Evolutionary conservation across 441 rosid species (phyloP), one percentile per base, ranked within the genome.

Genomic region (Lepidium campestre): DNA sequence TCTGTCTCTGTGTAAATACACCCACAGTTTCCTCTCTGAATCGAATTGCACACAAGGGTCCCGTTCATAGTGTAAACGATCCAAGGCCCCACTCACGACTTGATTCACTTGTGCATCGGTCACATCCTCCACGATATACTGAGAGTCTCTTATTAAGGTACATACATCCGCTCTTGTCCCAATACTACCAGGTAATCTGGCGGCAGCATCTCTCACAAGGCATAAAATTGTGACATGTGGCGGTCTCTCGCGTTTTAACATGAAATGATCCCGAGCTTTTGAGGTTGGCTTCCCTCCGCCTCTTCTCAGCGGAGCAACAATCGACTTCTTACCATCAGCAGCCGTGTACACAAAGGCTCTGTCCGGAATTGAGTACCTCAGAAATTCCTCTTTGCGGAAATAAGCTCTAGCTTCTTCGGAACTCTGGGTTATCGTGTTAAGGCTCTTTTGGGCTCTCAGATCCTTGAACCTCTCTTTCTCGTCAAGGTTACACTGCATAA

Each of bases 131-230:
- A 92, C 95, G 29, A 87, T 72, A 66, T 80, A 95, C 68, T 92
- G 98, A 10, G 98, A 95, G 71, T 95, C 99, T 62, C 98, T 79
- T 53, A 95, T 90, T 80, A 95, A 78, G 37, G 97, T 90, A 68
- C 99, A 95, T 55, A 95, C 99, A 86, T 95, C 99, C 49, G 99
- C 99, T 66, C 99, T 89, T 25, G 99, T 95, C 73, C 99, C 99
- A 70, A 95, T 95, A 78, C 96, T 87, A 62, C 98, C 87, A 31
- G 99, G 99, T 83, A 95, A 79, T 73, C 98, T 84, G 71, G 99
- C 73, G 53, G 99, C 98, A 19, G 99, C 97, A 77, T 95, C 99
- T 84, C 99, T 84, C 65, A 95, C 99, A 36, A 95, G 98, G 74
- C 99, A 95, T 14, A 95, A 86, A 65, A 95, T 87, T 7, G 99